Evolutionary conservation across 2,329 filamentous ascomycete species (phyloP), one percentile per base, ranked within the genome.

Genomic region (Penicillium sp.): DNA sequence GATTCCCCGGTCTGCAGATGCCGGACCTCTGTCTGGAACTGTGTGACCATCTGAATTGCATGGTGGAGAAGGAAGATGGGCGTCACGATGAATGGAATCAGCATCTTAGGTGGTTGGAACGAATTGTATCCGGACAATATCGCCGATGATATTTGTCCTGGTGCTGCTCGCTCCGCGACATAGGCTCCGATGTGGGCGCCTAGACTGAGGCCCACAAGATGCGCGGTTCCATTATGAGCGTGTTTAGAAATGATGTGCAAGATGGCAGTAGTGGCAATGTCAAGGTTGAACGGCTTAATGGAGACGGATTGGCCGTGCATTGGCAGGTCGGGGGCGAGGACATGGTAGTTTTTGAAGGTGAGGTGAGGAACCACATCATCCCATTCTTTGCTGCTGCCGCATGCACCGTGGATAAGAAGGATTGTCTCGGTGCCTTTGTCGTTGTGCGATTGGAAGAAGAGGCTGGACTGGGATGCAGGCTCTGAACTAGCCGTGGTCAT

Each of bases 261-360:
- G 1, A 55, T 33, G 13, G 29, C 34, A 7, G 18, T 6, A 1
- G 51, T 17, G 4, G 56, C 37, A 13, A 37, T 42, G 5, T 54
- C 41, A 15, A 59, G 33, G 12, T 39, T 52, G 30, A 57, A 59
- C 1, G 51, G 56, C 7, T 33, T 18, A n/a, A 34, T 43, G 10
- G 45, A 20, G 21, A 36, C 12, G 3, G 56, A 59, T 10, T 49
- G 41, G 34, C 56, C 56, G 52, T 59, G 56, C 7, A 47, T 43
- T n/a, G 56, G 54, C 7, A 59, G 54, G 27, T 59, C 56, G 12
- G 56, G 56, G 12, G 52, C 27, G 10, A 59, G 51, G 10, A 59
- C 36, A n/a, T 59, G 51, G 46, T 55, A 59, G 21, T 33, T 29
- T 33, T 49, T 40, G 3, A 30, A 33, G 10, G 34, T 45, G 17